These are phyloP conservation scores for Nicotiana tabacum DNA, from an alignment of 257 asterid genomes.

Conservation along the genomic window DNA sequence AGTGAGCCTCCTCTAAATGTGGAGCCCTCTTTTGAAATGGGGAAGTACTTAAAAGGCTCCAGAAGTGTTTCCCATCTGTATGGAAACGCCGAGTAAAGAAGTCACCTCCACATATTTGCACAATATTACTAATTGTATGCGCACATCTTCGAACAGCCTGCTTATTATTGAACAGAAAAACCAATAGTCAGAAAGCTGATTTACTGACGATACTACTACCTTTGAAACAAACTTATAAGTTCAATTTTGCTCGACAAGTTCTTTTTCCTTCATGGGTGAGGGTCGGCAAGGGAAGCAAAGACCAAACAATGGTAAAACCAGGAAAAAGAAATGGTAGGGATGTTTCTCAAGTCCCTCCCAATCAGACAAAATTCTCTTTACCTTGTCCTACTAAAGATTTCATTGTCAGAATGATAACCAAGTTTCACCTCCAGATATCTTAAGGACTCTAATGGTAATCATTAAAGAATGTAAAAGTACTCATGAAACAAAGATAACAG, in stretches of 20 bases:
- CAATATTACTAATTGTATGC: constrained; percentile 43
- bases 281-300: neutral
- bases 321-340: neutral
- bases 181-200: neutral
- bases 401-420: neutral
- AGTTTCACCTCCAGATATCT: constrained; percentile 3
- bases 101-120: constrained; percentile 81
- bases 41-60: constrained; percentile 75
- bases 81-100: constrained; percentile 90
- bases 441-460: neutral
- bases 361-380: neutral
- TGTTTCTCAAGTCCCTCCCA: neutral
- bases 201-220: neutral
- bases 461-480: neutral
- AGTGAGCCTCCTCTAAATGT: constrained; percentile 39
- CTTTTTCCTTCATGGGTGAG: neutral
- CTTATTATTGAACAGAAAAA: constrained; percentile 1
- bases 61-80: constrained; percentile 68
- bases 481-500: neutral
- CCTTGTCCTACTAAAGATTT: neutral
- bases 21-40: constrained; percentile 66
- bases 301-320: neutral
- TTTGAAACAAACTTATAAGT: neutral
- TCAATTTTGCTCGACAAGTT: neutral
- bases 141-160: constrained; percentile 78